These are phyloP conservation scores for Colletotrichum truncatum DNA, from an alignment of 2,329 filamentous ascomycete genomes.

Conservation along the genomic window DNA sequence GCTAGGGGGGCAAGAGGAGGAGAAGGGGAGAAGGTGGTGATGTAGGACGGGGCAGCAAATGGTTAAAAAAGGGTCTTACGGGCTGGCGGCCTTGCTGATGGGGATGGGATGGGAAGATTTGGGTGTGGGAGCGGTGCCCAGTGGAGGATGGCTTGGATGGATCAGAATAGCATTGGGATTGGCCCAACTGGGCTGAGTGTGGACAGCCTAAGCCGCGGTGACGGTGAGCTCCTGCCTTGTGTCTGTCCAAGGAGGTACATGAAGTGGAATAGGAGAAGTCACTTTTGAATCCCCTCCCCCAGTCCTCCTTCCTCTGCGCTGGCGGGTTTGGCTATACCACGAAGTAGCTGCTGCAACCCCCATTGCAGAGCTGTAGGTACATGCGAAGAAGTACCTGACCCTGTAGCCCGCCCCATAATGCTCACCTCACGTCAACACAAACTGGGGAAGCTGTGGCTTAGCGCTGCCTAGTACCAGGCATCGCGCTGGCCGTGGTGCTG, in stretches of 20 bases:
- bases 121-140: constrained; percentile 4
- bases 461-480: constrained; percentile 24
- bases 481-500: constrained; percentile 13
- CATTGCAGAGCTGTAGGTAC: too few species aligned
- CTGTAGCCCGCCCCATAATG: neutral
- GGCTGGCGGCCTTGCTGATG: constrained; percentile 16
- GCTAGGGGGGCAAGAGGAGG: constrained; percentile 24
- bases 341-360: too few species aligned
- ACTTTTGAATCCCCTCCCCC: constrained; percentile 12
- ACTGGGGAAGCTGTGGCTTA: constrained; percentile 30
- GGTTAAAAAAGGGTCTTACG: constrained; percentile 32
- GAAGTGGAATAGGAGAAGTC: constrained; percentile 24
- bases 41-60: constrained; percentile 29
- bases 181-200: constrained; percentile 23
- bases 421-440: constrained; percentile 24
- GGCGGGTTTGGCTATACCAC: too few species aligned
- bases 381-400: too few species aligned
- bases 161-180: constrained; percentile 28
- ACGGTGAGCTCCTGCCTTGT: neutral
- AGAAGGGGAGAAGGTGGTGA: constrained; percentile 23
- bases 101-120: constrained; percentile 8
- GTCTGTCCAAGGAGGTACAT: neutral
- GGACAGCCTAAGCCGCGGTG: constrained; percentile 9
- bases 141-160: constrained; percentile 29
- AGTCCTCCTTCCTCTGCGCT: neutral